Base-by-base conservation (phyloP, 257 asterid genomes). In the Nicotiana obtusifolia region DNA sequence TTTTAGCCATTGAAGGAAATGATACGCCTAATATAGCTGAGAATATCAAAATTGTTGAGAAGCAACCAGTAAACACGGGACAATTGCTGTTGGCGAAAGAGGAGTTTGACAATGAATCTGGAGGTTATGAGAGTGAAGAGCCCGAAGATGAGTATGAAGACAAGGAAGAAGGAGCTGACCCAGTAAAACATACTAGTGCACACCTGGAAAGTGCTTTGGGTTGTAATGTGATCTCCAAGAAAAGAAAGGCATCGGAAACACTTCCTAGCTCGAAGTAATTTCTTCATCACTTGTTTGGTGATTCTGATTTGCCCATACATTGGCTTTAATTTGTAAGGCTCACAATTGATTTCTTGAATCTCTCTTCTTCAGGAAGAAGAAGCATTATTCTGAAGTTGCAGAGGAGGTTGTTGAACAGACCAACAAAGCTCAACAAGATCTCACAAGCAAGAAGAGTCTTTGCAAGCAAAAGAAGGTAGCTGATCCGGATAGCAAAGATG, bases 41-140 rank as follows among this genome's bases (percentile, higher is more conserved):
- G 80, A 86, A 84, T 73, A 33, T 86, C 90, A 88, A 83, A 86
- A 87, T 73, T 59, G 79, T 81, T 82, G 90, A 87, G 88, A 88
- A 85, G 81, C 91, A 86, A 81, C 83, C 88, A 66, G 89, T 84
- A 71, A 77, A 78, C 78, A 83, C 26, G 4, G 88, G 90, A 65
- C 81, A 85, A 52, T 66, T 94, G 88, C 92, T 88, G 83, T 86
- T 96, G 85, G 89, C 91, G 13, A 91, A 88, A 83, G 91, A 88
- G 84, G 97, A 88, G 87, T 93, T 93, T 88, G 97, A 82, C 84
- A 85, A 91, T 69, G 95, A 89, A 84, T 89, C 87, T 81, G 93
- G 94, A 59, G 95, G 92, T 20, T 89, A 84, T 84, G 89, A 88
- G 85, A 90, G 91, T 86, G 95, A 84, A 75, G 91, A 85, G 53